A percentile compares a stretch with the other conserved stretches of the same genome.
phyloP scores from a whole-genome alignment of 2,329 filamentous ascomycete species.

The Chalara sp. region DNA sequence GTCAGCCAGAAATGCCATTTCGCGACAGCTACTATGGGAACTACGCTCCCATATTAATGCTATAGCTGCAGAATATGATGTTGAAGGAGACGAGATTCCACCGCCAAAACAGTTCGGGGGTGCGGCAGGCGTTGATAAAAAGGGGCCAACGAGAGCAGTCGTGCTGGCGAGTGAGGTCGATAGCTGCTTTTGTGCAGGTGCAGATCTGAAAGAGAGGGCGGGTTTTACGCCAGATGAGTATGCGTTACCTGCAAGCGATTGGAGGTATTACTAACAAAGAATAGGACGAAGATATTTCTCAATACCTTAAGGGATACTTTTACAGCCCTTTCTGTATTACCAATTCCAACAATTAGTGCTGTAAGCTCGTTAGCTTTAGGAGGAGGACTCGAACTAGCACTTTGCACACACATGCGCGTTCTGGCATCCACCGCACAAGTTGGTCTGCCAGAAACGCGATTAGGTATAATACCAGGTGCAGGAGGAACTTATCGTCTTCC shows the following conservation, averaged over 20 bases:
- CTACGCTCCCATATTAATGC: slow-evolving; percentile 67
- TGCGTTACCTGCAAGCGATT: neutral
- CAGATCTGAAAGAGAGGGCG: slow-evolving; percentile 83
- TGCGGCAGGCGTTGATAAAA: slow-evolving; percentile 35
- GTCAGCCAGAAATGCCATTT: slow-evolving; percentile 84
- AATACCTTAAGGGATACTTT: slow-evolving; percentile 70
- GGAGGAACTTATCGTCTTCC: slow-evolving; percentile 88
- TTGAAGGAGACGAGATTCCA: slow-evolving; percentile 44
- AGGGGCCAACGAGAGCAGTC: slow-evolving; percentile 66
- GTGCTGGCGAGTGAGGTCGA: slow-evolving; percentile 83
- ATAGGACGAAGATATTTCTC: slow-evolving; percentile 75
- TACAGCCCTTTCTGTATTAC: slow-evolving; percentile 63
- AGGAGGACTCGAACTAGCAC: slow-evolving; percentile 86
- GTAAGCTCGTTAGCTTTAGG: slow-evolving; percentile 83
- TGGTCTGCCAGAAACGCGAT: slow-evolving; percentile 81
- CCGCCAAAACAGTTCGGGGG: slow-evolving; percentile 36
- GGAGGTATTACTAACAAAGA: neutral
- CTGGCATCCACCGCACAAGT: slow-evolving; percentile 73
- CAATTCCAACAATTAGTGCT: slow-evolving; percentile 84
- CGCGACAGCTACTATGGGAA: slow-evolving; percentile 64
- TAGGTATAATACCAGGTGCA: slow-evolving; percentile 91
- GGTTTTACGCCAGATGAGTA: slow-evolving; percentile 74
- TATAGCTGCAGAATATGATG: slow-evolving; percentile 57
- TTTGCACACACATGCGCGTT: slow-evolving; percentile 84
- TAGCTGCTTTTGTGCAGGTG: slow-evolving; percentile 84